Evolutionary conservation across 2,329 filamentous ascomycete genomes (phyloP).

Genomic region (Calonectria pauciramosa): DNA sequence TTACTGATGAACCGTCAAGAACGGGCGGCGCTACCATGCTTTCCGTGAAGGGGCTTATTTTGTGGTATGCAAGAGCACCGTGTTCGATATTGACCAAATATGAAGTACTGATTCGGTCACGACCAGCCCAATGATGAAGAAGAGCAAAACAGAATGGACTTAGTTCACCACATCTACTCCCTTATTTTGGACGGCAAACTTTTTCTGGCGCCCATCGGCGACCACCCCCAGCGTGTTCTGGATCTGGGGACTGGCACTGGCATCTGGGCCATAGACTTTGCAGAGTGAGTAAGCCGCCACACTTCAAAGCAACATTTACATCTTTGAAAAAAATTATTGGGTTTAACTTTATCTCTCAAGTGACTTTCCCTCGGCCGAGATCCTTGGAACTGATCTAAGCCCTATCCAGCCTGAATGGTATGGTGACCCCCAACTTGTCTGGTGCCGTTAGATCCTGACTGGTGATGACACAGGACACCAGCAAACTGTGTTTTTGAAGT

Average conservation of each 20-base stretch:
- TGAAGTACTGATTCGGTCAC: neutral
- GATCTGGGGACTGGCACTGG: slow-evolving; percentile 17
- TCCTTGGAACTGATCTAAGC: slow-evolving; percentile 54
- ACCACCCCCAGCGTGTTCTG: neutral
- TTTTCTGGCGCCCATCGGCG: neutral
- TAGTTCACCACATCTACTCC: slow-evolving; percentile 13
- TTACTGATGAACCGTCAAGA: neutral
- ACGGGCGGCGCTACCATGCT: neutral
- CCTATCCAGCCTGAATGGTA: slow-evolving; percentile 54
- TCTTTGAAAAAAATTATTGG: neutral
- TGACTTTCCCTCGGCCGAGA: slow-evolving; percentile 49
- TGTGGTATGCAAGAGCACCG: neutral
- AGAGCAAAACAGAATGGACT: slow-evolving; percentile 16
- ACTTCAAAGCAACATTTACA: neutral
- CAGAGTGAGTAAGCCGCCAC: neutral
- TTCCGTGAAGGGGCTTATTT: neutral
- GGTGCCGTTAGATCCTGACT: neutral
- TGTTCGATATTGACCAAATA: neutral
- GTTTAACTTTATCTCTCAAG: slow-evolving; percentile 43
- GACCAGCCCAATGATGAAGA: slow-evolving; percentile 15
- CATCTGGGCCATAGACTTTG: slow-evolving; percentile 13
- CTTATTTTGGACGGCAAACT: slow-evolving; percentile 1
- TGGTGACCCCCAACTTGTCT: neutral
- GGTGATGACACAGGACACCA: slow-evolving; percentile 57
- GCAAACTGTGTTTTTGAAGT: slow-evolving; percentile 71